phyloP scores from a whole-genome alignment of 2,329 filamentous ascomycete genomes.

The Fusarium chaquense region DNA sequence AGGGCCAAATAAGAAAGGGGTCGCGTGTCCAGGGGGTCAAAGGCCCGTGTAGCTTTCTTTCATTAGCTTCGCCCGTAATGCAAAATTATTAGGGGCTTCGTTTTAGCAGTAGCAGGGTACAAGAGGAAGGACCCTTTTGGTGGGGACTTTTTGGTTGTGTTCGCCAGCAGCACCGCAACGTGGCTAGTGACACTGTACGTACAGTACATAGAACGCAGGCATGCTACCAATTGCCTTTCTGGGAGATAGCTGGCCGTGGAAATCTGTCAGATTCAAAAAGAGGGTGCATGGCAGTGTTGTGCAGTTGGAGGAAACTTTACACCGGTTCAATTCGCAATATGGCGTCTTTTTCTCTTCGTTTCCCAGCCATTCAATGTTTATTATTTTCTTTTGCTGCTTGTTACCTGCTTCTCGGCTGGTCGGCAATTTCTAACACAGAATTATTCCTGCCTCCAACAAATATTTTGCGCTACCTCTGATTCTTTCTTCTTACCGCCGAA shows the following conservation, averaged over 20 bases:
- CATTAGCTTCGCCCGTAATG: conserved; percentile 9
- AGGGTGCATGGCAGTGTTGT: conserved; percentile 7
- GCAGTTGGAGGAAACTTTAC: conserved; percentile 2
- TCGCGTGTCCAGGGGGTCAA: conserved; percentile 40
- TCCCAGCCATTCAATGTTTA: background rate
- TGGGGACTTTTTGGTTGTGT: background rate
- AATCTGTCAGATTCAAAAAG: background rate
- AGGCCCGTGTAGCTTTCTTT: conserved; percentile 4
- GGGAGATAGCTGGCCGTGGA: too few species aligned
- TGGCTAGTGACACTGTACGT: conserved; percentile 6
- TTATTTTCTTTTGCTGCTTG: too few species aligned
- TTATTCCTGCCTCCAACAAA: background rate
- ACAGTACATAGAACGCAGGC: background rate
- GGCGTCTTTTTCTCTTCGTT: background rate
- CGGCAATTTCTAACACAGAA: background rate
- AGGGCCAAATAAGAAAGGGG: conserved; percentile 43
- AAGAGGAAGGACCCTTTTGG: background rate
- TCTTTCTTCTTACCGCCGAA: background rate
- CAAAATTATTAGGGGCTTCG: conserved; percentile 24
- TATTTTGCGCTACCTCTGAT: background rate
- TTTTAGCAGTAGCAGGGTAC: conserved; percentile 11
- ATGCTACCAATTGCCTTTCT: too few species aligned
- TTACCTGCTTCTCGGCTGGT: background rate
- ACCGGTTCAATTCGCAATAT: conserved; percentile 3
- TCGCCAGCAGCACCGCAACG: background rate